A percentile compares a stretch with the other conserved stretches of the same genome.
Evolutionary conservation across 768 basidiomycete genomes (phyloP).

Genomic region (Zangia roseola): DNA sequence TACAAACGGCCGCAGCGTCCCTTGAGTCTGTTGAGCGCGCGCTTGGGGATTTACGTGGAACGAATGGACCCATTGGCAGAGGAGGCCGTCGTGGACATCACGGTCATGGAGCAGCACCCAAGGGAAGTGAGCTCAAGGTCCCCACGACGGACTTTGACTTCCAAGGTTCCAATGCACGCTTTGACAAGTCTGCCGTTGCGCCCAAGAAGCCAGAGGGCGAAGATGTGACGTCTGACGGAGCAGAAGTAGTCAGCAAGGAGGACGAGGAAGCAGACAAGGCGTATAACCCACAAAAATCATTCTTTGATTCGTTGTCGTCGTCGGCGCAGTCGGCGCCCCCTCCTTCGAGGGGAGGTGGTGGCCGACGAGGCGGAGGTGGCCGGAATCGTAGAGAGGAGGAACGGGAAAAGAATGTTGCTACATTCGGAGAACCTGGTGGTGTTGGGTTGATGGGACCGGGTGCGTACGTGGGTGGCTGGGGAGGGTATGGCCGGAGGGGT

Average conservation of each 20-base stretch:
- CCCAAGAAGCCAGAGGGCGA: slow-evolving; percentile 37
- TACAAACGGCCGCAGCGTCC: slow-evolving; percentile 73
- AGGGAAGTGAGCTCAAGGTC: slow-evolving; percentile 47
- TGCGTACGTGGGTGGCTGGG: slow-evolving; percentile 78
- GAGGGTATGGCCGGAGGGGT: slow-evolving; percentile 58
- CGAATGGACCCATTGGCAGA: slow-evolving; percentile 36
- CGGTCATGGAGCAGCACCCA: slow-evolving; percentile 25
- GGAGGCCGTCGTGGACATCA: slow-evolving; percentile 38
- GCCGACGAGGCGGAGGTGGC: slow-evolving; percentile 48
- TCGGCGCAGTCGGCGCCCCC: slow-evolving; percentile 40
- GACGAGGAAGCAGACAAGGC: slow-evolving; percentile 45
- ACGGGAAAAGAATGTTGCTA: slow-evolving; percentile 79
- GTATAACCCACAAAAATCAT: slow-evolving; percentile 76
- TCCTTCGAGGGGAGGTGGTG: slow-evolving; percentile 37
- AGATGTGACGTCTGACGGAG: slow-evolving; percentile 30
- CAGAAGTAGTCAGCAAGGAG: slow-evolving; percentile 28
- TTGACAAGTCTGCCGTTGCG: slow-evolving; percentile 67
- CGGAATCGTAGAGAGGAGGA: slow-evolving; percentile 80
- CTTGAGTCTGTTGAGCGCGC: slow-evolving; percentile 69
- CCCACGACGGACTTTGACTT: slow-evolving; percentile 85
- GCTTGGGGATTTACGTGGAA: slow-evolving; percentile 47
- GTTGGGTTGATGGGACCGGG: slow-evolving; percentile 77
- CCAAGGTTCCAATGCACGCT: slow-evolving; percentile 69
- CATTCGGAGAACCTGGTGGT: slow-evolving; percentile 84
- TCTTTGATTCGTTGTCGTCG: slow-evolving; percentile 71